These are phyloP conservation scores for Meyerozyma carpophila DNA, from an alignment of 1,139 yeast genomes.

Conservation along the genomic window DNA sequence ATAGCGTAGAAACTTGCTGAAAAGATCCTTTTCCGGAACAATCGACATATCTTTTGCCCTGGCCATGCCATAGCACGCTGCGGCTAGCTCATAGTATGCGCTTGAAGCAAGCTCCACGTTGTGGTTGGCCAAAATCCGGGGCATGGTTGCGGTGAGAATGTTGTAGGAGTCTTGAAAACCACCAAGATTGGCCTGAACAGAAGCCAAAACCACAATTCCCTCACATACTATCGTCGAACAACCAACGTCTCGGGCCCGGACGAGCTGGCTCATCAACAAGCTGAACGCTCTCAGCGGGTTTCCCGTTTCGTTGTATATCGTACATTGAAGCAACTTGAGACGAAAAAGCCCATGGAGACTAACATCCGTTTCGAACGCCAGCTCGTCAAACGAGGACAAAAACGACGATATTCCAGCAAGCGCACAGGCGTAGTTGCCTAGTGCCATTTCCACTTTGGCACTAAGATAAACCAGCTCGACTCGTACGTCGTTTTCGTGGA, in stretches of 20 bases:
- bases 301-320: constrained; percentile 31
- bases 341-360: constrained; percentile 37
- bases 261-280: constrained; percentile 39
- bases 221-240: constrained; percentile 33
- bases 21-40: constrained; percentile 9
- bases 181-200: constrained; percentile 30
- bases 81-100: constrained; percentile 35
- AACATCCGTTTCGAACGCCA: constrained; percentile 14
- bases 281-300: constrained; percentile 39
- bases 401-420: constrained; percentile 9
- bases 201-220: constrained; percentile 33
- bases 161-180: constrained; percentile 30
- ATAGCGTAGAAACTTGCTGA: constrained; percentile 26
- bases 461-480: not conserved
- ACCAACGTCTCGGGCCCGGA: constrained; percentile 37
- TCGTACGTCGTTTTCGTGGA: not conserved
- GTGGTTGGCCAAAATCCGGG: constrained; percentile 31
- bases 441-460: constrained; percentile 9
- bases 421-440: constrained; percentile 31
- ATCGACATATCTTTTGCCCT: constrained; percentile 7
- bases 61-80: constrained; percentile 17
- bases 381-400: constrained; percentile 15
- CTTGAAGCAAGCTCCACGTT: constrained; percentile 28
- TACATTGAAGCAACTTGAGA: constrained; percentile 41
- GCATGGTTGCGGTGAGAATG: constrained; percentile 32